These are phyloP conservation scores for Fusarium palustre DNA, from an alignment of 2,329 filamentous ascomycete species.

Conservation along the genomic window DNA sequence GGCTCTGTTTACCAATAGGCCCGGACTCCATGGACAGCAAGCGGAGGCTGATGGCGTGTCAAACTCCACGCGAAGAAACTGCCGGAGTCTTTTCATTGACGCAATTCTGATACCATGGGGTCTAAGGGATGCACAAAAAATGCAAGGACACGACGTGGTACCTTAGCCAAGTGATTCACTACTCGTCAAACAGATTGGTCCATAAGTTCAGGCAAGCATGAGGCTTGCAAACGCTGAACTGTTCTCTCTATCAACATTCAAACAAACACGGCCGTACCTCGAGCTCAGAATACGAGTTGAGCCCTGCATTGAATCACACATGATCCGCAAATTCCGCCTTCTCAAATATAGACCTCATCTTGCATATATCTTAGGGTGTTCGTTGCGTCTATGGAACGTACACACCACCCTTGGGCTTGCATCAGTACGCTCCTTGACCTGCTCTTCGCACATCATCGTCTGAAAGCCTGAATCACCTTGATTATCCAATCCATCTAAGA, in stretches of 20 bases:
- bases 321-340: not conserved
- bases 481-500: not conserved
- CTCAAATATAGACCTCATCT: not conserved
- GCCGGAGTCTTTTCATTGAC: conserved; percentile 8
- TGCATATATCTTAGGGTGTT: conserved; percentile 8
- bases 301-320: not conserved
- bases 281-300: not conserved
- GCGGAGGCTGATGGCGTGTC: conserved; percentile 4
- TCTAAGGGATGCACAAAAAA: conserved; percentile 1
- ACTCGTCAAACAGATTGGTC: conserved; percentile 3
- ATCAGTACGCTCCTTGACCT: not conserved
- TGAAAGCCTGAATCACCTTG: not conserved
- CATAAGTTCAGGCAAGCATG: not conserved
- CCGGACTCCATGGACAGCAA: not conserved
- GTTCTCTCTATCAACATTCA: conserved; percentile 1
- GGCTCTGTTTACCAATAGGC: not conserved
- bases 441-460: not conserved
- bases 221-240: conserved; percentile 4
- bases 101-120: conserved; percentile 9
- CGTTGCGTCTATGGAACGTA: conserved; percentile 34
- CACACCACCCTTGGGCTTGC: conserved; percentile 15
- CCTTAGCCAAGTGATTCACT: conserved; percentile 2
- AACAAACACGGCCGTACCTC: not conserved
- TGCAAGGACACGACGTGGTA: conserved; percentile 9
- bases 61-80: conserved; percentile 9